A percentile compares a stretch with the other conserved stretches of the same genome.
Evolutionary conservation across 2,329 filamentous ascomycete genomes (phyloP).

Genomic region (Macrophomina tecta): DNA sequence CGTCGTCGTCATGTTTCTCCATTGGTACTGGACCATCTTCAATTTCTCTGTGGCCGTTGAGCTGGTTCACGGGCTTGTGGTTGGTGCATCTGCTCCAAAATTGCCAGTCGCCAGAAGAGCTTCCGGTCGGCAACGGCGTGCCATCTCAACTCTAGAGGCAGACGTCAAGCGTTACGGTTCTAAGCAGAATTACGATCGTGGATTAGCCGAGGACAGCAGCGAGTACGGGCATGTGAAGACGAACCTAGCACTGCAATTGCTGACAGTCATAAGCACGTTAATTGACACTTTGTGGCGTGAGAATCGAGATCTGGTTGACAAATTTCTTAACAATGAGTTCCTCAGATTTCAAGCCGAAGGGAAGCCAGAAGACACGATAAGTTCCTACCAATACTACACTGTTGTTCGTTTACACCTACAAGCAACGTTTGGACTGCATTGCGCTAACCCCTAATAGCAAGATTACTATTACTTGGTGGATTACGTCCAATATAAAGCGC

Average conservation of each 20-base stretch:
- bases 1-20: too few species aligned
- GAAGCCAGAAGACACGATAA: not conserved
- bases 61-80: too few species aligned
- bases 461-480: slow-evolving; percentile 9
- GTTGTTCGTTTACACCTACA: not conserved
- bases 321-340: slow-evolving; percentile 3
- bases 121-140: not conserved
- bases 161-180: not conserved
- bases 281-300: slow-evolving; percentile 1
- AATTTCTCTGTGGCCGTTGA: too few species aligned
- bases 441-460: not conserved
- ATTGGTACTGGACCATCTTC: too few species aligned
- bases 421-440: not conserved
- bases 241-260: too few species aligned
- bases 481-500: slow-evolving; percentile 5
- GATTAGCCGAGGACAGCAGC: not conserved
- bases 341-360: slow-evolving; percentile 1
- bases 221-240: not conserved
- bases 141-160: not conserved
- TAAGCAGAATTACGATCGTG: not conserved
- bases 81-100: too few species aligned
- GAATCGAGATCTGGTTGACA: not conserved
- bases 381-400: slow-evolving; percentile 4
- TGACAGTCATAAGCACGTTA: not conserved
- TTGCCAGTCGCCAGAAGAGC: not conserved